Conservation (phyloP, 306 rosid species). For the Clitoria ternatea region DNA sequence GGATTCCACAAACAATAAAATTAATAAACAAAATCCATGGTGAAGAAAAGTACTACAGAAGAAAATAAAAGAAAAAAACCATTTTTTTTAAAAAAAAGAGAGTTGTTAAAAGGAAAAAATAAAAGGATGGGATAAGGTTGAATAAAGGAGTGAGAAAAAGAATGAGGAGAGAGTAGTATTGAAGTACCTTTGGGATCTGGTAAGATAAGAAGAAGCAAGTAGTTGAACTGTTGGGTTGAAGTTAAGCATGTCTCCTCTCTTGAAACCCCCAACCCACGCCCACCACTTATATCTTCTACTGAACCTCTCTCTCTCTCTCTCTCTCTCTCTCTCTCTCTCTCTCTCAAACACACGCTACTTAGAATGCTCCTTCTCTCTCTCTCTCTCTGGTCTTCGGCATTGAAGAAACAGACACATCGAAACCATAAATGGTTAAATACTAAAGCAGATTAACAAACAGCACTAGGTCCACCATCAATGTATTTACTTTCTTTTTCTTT, state of each 20-base stretch:
- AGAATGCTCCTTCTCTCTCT: constrained; percentile 19
- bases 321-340: background rate
- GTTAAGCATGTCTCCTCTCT: constrained; percentile 65
- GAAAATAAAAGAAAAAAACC: background rate
- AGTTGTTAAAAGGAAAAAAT: constrained; percentile 3
- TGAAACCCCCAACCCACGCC: constrained; percentile 34
- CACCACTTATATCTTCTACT: constrained; percentile 3
- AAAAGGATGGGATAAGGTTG: constrained; percentile 18
- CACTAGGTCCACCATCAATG: constrained; percentile 25
- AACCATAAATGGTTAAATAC: constrained; percentile 23
- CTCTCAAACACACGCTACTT: background rate
- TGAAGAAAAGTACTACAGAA: background rate
- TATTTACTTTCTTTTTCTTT: background rate
- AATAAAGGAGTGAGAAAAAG: background rate
- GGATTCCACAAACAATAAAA: constrained; percentile 34
- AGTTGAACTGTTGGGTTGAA: constrained; percentile 52
- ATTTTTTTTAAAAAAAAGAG: too few relatives aligned
- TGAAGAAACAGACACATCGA: background rate
- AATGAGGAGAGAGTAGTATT: background rate
- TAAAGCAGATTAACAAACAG: background rate
- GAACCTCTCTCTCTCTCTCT: background rate
- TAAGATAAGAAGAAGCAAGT: constrained; percentile 47
- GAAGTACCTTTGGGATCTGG: constrained; percentile 61
- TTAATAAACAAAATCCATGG: background rate
- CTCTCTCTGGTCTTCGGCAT: background rate